These are phyloP conservation scores for Persicaria tinctoria DNA, from an alignment of 148 eudicot species.

Conservation along the genomic window DNA sequence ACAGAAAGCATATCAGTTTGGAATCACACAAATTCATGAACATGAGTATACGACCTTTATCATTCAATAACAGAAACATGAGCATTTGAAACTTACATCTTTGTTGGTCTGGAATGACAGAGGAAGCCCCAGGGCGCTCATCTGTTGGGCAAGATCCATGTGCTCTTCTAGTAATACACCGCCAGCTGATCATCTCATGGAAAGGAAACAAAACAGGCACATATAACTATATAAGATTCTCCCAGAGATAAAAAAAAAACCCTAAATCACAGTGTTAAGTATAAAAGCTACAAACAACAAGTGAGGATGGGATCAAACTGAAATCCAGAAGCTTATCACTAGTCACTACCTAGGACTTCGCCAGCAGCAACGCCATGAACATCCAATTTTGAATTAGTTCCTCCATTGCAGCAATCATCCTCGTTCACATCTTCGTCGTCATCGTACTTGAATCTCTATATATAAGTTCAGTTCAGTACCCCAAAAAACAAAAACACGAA, in stretches of 20 bases:
- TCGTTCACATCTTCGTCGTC: slow-evolving; percentile 19
- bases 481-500: not conserved
- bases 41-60: not conserved
- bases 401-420: slow-evolving; percentile 7
- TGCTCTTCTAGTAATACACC: slow-evolving; percentile 25
- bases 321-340: not conserved
- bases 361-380: not conserved
- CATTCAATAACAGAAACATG: not conserved
- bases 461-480: not conserved
- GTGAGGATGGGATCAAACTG: not conserved
- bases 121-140: slow-evolving; percentile 82
- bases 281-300: slow-evolving; percentile 7
- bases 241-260: not conserved
- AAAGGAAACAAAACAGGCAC: not conserved
- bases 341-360: not conserved
- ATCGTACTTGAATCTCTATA: slow-evolving; percentile 33
- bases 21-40: not conserved
- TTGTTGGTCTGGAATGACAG: slow-evolving; percentile 66
- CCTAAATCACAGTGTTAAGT: not conserved
- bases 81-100: slow-evolving; percentile 31
- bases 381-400: slow-evolving; percentile 7
- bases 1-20: not conserved
- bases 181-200: slow-evolving; percentile 21
- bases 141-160: slow-evolving; percentile 34
- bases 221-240: not conserved